Evolutionary conservation across 371 early-diverging fungal species (phyloP).

Genomic region (Mucor piriformis): DNA sequence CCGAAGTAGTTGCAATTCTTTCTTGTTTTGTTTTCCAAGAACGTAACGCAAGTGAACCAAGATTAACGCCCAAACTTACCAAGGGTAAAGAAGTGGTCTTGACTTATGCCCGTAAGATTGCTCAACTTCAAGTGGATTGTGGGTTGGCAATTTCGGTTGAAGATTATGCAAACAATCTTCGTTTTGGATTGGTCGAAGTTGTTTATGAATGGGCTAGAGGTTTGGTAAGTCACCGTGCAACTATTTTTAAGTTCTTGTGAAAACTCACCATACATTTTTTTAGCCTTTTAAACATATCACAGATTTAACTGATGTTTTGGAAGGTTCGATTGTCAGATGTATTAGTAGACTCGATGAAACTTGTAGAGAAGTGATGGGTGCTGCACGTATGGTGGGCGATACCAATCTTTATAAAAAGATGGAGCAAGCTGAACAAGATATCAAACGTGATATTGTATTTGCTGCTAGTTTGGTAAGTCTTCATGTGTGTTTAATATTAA

Average conservation of each 20-base stretch:
- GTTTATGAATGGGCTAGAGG: constrained; percentile 99
- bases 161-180: constrained; percentile 59
- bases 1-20: constrained; percentile 94
- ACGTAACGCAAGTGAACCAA: constrained; percentile 64
- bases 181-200: constrained; percentile 94
- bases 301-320: constrained; percentile 92
- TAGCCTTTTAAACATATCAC: constrained; percentile 93
- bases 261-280: constrained; percentile 3
- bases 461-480: constrained; percentile 85
- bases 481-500: too few relatives aligned
- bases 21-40: constrained; percentile 98
- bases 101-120: constrained; percentile 71
- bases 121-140: constrained; percentile 72
- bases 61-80: constrained; percentile 63
- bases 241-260: neutral
- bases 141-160: constrained; percentile 65
- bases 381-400: constrained; percentile 96
- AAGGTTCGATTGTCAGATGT: constrained; percentile 96
- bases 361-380: constrained; percentile 92
- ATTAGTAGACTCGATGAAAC: constrained; percentile 98
- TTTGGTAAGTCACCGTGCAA: constrained; percentile 42
- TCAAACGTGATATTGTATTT: constrained; percentile 99
- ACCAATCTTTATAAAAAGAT: constrained; percentile 92
- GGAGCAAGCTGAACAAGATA: constrained; percentile 89
- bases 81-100: constrained; percentile 65